These are phyloP conservation scores for Podila epigama DNA, from an alignment of 192 early-diverging fungal species.

Conservation along the genomic window DNA sequence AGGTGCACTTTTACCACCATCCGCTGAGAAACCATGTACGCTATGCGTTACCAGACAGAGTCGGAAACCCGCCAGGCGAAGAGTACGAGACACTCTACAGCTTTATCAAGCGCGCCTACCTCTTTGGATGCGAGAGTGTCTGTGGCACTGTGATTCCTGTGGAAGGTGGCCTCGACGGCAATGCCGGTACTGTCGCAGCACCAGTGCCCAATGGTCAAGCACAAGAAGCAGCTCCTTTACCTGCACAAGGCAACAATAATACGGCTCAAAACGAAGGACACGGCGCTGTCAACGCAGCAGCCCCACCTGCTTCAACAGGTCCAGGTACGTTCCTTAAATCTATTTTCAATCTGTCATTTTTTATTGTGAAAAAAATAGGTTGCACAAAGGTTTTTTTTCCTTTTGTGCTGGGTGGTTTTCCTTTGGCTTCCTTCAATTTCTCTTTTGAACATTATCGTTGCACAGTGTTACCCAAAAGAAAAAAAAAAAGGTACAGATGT, in stretches of 20 bases:
- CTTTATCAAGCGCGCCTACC: conserved; percentile 43
- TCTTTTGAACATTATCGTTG: not conserved
- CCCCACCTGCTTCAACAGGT: not conserved
- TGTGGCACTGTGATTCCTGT: conserved; percentile 48
- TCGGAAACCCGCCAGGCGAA: conserved; percentile 46
- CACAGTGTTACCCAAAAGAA: not conserved
- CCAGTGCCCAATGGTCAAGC: conserved; percentile 1
- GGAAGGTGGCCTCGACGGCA: conserved; percentile 39
- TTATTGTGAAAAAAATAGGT: no score
- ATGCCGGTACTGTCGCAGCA: conserved; percentile 2
- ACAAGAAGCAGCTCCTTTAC: not conserved
- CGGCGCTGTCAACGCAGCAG: not conserved
- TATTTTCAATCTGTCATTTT: not conserved
- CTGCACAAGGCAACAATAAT: not conserved
- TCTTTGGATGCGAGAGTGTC: conserved; percentile 48
- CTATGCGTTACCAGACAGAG: conserved; percentile 42
- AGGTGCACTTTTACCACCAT: conserved; percentile 47
- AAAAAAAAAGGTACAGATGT: not conserved
- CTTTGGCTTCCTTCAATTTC: no score
- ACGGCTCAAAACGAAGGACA: not conserved
- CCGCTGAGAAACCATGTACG: conserved; percentile 35
- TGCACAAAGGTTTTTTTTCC: not conserved
- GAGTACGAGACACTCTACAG: conserved; percentile 47
- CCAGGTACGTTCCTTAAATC: no score
- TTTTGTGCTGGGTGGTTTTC: not conserved